Evolutionary conservation across 768 basidiomycete genomes (phyloP).

Genomic region (Termitomyces sp.): DNA sequence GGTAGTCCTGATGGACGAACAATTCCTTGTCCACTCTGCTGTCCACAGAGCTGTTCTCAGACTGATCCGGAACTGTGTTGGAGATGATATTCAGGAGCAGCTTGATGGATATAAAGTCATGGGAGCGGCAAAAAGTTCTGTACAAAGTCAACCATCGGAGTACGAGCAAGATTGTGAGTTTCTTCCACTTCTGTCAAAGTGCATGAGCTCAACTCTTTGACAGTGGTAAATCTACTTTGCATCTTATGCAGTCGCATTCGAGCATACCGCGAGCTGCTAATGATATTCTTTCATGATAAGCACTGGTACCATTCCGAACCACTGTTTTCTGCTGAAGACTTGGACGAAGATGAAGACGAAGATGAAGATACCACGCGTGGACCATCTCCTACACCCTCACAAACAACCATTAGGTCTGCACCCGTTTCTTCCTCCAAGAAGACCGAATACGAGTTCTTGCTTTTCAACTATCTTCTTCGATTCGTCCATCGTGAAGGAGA

Average conservation of each 20-base stretch:
- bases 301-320: conserved; percentile 80
- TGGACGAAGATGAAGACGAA: conserved; percentile 62
- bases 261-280: conserved; percentile 81
- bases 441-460: conserved; percentile 89
- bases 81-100: conserved; percentile 88
- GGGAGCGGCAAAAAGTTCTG: conserved; percentile 77
- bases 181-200: not conserved
- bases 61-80: conserved; percentile 80
- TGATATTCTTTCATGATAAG: conserved; percentile 97
- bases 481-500: conserved; percentile 93
- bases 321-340: conserved; percentile 70
- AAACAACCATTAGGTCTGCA: conserved; percentile 49
- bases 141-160: conserved; percentile 72
- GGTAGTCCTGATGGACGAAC: conserved; percentile 87
- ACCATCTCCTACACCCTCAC: conserved; percentile 59
- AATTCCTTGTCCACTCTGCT: conserved; percentile 87
- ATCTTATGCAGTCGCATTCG: conserved; percentile 90
- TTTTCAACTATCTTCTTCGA: conserved; percentile 93
- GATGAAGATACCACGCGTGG: conserved; percentile 40
- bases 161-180: conserved; percentile 83
- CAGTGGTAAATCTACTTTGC: conserved; percentile 90
- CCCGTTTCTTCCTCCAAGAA: conserved; percentile 41
- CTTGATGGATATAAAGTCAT: conserved; percentile 74
- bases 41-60: conserved; percentile 86
- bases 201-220: conserved; percentile 4